Percentiles rank a stretch among this genome's conserved stretches.
These are phyloP conservation scores for Globisporangium spinosum DNA, from an alignment of 352 stramenopile genomes.

Conservation along the genomic window DNA sequence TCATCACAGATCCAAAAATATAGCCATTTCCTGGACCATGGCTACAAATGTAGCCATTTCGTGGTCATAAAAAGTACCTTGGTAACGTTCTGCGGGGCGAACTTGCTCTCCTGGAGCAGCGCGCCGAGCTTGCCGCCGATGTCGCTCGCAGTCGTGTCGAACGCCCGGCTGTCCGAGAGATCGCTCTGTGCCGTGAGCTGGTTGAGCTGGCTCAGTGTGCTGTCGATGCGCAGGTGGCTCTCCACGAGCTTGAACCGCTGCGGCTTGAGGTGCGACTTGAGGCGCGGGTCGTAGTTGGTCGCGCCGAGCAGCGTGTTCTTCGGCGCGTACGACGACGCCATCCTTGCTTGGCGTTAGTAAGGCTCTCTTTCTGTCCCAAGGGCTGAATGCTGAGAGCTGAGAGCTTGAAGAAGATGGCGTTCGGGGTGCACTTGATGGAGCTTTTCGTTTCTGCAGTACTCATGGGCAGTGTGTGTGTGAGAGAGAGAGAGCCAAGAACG, in stretches of 20 bases:
- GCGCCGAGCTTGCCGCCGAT: constrained; percentile 49
- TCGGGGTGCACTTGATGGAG: background rate
- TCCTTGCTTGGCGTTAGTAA: constrained; percentile 9
- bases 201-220: constrained; percentile 55
- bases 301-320: constrained; percentile 76
- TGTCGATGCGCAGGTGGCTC: constrained; percentile 54
- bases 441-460: background rate
- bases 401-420: background rate
- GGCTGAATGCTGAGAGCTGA: background rate
- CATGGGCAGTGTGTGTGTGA: background rate
- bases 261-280: constrained; percentile 68
- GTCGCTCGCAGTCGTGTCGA: constrained; percentile 56
- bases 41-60: background rate
- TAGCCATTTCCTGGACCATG: background rate
- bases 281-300: constrained; percentile 64
- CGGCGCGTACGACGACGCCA: constrained; percentile 43
- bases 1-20: background rate
- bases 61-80: constrained; percentile 28
- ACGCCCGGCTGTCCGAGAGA: constrained; percentile 47
- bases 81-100: constrained; percentile 71
- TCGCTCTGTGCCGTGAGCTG: constrained; percentile 56
- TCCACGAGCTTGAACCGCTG: constrained; percentile 80
- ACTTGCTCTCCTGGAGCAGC: constrained; percentile 60
- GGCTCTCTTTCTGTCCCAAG: background rate
- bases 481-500: background rate